These are phyloP conservation scores for Zancudomyces culisetae DNA, from an alignment of 371 early-diverging fungal genomes.

Conservation along the genomic window DNA sequence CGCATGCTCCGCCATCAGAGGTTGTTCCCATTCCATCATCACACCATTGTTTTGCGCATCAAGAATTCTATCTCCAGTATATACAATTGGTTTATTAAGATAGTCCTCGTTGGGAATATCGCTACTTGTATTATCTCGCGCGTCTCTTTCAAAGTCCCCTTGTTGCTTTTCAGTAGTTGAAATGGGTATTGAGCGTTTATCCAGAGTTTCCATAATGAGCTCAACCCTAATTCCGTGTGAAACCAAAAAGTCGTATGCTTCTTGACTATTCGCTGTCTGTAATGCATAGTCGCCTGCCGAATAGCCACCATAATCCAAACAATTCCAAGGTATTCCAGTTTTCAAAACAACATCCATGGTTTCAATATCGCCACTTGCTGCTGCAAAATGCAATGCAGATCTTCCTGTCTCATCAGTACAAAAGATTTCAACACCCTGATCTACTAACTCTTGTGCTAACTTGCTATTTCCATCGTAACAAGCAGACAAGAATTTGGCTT, in stretches of 20 bases:
- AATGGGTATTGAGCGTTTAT: slow-evolving; percentile 5
- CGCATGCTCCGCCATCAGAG: slow-evolving; percentile 82
- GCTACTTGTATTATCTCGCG: slow-evolving; percentile 19
- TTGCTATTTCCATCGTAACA: slow-evolving; percentile 19
- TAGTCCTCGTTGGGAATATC: slow-evolving; percentile 57
- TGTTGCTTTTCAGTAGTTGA: slow-evolving; percentile 6
- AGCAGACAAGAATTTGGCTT: slow-evolving; percentile 17
- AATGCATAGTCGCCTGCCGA: slow-evolving; percentile 51
- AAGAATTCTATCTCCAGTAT: slow-evolving; percentile 49
- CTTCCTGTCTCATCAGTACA: slow-evolving; percentile 28
- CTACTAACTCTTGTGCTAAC: slow-evolving; percentile 10
- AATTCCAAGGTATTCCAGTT: slow-evolving; percentile 44
- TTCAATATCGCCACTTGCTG: slow-evolving; percentile 29
- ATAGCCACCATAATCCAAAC: slow-evolving; percentile 35
- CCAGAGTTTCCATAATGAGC: slow-evolving; percentile 41
- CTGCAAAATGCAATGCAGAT: slow-evolving; percentile 34
- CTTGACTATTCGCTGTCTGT: slow-evolving; percentile 27
- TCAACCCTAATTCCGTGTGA: slow-evolving; percentile 73
- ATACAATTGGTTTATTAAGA: slow-evolving; percentile 48
- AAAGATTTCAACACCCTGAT: slow-evolving; percentile 19
- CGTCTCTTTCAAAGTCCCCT: slow-evolving; percentile 4
- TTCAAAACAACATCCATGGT: slow-evolving; percentile 31
- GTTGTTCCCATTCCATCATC: slow-evolving; percentile 95
- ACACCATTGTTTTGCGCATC: slow-evolving; percentile 81
- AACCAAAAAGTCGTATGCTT: slow-evolving; percentile 48